Evolutionary conservation across 805 yeast species (phyloP), one percentile per base, ranked within the genome.

Genomic region (Kuraishia ogatae): DNA sequence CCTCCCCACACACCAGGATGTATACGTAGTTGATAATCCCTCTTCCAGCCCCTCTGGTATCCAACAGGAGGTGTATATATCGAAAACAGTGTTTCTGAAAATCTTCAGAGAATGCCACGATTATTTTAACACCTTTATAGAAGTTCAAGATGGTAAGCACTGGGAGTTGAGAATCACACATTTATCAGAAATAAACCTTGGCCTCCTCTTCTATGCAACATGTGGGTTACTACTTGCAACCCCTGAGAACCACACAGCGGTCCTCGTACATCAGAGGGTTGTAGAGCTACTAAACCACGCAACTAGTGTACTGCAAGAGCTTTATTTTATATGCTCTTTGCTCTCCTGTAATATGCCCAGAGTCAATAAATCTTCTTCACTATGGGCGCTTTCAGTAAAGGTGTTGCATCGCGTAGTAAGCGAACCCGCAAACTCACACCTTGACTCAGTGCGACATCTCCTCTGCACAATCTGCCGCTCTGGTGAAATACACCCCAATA

Each of bases 401-500:
- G 39, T 50, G 46, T 17, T 48, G n/a, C 11, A 8, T 48, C 64
- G 50, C 8, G 39, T 22, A 13, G n/a, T n/a, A n/a, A n/a, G n/a
- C n/a, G n/a, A n/a, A n/a, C n/a, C n/a, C n/a, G n/a, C n/a, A n/a
- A n/a, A n/a, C n/a, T n/a, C n/a, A n/a, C n/a, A n/a, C n/a, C n/a
- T n/a, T n/a, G n/a, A n/a, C n/a, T n/a, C n/a, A n/a, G n/a, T n/a
- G n/a, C n/a, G n/a, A n/a, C n/a, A n/a, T n/a, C n/a, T n/a, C n/a
- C n/a, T n/a, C n/a, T n/a, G n/a, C n/a, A 52, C 60, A 1, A 67
- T 78, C 1, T 54, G 66, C 1, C 52, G 51, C 8, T 75, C 83
- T 0, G 71, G 72, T 0, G 61, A 57, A 23, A 57, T 62, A 13
- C 84, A 80, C 59, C 75, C 74, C 10, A 61, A 71, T 49, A 80